Evolutionary conservation across 106 monocot species (phyloP).

Genomic region (Agapanthus africanus): DNA sequence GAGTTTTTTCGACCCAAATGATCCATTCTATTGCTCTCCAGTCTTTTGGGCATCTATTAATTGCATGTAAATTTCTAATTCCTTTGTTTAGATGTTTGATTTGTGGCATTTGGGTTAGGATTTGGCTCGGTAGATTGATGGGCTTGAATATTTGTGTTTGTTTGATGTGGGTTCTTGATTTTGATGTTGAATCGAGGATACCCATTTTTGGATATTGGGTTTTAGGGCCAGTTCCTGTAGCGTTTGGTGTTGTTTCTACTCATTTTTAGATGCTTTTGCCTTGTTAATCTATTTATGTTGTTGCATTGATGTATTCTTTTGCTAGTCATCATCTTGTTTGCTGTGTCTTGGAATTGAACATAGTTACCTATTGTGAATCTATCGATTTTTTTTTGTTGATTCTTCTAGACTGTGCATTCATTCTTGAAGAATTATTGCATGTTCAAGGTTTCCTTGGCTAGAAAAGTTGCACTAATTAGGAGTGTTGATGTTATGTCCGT

Average conservation of each 20-base stretch:
- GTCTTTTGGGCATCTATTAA: not conserved
- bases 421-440: too few relatives aligned
- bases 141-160: not conserved
- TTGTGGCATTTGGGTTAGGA: not conserved
- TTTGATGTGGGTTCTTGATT: not conserved
- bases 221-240: not conserved
- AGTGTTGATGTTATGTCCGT: too few relatives aligned
- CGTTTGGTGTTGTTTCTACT: not conserved
- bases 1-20: constrained; percentile 5
- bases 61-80: constrained; percentile 8
- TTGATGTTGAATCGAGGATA: not conserved
- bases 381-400: too few relatives aligned
- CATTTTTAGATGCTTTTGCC: not conserved
- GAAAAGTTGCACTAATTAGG: too few relatives aligned
- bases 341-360: too few relatives aligned
- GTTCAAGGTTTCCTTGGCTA: too few relatives aligned
- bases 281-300: not conserved
- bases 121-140: not conserved
- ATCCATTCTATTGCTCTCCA: not conserved
- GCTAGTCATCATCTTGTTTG: too few relatives aligned
- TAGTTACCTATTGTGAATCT: too few relatives aligned
- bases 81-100: constrained; percentile 1
- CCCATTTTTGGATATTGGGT: constrained; percentile 1
- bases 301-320: not conserved
- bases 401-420: too few relatives aligned